Conservation (phyloP, 148 eudicot species). For the Persicaria tinctoria region DNA sequence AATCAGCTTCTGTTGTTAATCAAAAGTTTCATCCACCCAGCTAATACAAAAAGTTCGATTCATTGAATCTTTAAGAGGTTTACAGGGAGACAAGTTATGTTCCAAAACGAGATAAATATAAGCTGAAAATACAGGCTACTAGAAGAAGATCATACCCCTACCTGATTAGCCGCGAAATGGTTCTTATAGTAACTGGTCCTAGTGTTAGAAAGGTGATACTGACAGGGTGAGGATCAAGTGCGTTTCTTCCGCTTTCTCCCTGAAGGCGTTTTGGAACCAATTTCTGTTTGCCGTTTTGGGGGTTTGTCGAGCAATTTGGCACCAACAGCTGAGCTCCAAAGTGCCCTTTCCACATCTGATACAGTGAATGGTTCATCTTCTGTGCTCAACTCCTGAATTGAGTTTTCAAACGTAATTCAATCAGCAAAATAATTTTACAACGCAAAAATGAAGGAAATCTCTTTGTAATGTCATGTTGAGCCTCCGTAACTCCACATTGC, state of each 20-base stretch:
- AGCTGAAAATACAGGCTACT: neutral
- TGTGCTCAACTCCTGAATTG: conserved; percentile 47
- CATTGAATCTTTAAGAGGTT: neutral
- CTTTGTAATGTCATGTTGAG: neutral
- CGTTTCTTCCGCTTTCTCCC: conserved; percentile 48
- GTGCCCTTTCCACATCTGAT: conserved; percentile 85
- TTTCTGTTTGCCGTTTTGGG: conserved; percentile 20
- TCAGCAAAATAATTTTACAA: neutral
- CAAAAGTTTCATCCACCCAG: neutral
- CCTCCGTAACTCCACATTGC: neutral
- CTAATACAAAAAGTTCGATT: neutral
- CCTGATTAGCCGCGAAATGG: neutral
- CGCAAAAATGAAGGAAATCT: neutral
- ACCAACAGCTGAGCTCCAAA: conserved; percentile 65
- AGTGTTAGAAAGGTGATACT: neutral
- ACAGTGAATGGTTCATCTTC: conserved; percentile 52
- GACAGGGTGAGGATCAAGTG: neutral
- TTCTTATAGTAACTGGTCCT: neutral
- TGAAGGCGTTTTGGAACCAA: conserved; percentile 21
- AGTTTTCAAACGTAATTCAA: neutral
- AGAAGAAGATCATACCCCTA: neutral
- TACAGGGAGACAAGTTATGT: neutral
- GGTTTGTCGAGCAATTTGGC: conserved; percentile 33
- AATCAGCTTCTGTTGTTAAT: too few species aligned
- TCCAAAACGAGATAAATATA: neutral